Conservation (phyloP, 805 yeast genomes). For the Clavispora asparagi region DNA sequence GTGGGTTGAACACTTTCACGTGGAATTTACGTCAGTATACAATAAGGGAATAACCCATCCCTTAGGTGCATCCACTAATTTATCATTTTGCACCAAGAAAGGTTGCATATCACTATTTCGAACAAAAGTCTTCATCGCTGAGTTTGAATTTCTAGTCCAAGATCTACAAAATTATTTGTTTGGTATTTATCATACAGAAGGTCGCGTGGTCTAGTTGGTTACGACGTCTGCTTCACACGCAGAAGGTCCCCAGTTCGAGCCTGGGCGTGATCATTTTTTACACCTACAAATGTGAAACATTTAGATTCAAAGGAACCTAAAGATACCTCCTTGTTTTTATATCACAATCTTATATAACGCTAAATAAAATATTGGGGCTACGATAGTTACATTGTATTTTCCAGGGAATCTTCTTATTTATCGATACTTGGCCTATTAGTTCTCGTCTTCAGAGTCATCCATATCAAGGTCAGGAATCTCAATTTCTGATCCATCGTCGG, state of each 20-base stretch:
- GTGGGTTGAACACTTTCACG: too few relatives aligned
- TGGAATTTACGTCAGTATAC: too few relatives aligned
- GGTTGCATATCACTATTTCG: too few relatives aligned
- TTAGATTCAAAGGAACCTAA: too few relatives aligned
- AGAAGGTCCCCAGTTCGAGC: conserved; percentile 19
- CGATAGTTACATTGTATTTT: not conserved
- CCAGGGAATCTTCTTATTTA: not conserved
- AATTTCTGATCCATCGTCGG: conserved; percentile 33
- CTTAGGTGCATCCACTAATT: too few relatives aligned
- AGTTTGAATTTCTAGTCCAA: too few relatives aligned
- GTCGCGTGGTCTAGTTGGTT: conserved; percentile 18
- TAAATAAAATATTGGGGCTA: too few relatives aligned
- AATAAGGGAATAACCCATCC: not conserved
- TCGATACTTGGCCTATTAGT: not conserved
- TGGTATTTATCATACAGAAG: not conserved
- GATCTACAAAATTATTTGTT: too few relatives aligned
- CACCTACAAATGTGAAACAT: too few relatives aligned
- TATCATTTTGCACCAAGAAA: not conserved
- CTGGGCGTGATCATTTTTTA: conserved; percentile 16
- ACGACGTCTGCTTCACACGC: conserved; percentile 19
- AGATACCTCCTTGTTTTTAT: too few relatives aligned
- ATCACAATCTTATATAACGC: too few relatives aligned
- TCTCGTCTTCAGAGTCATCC: conserved; percentile 39
- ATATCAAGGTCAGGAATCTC: conserved; percentile 47
- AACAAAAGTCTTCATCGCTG: too few relatives aligned